These are phyloP conservation scores for Lophium mytilinum DNA, from an alignment of 495 filamentous ascomycete species.

Conservation along the genomic window DNA sequence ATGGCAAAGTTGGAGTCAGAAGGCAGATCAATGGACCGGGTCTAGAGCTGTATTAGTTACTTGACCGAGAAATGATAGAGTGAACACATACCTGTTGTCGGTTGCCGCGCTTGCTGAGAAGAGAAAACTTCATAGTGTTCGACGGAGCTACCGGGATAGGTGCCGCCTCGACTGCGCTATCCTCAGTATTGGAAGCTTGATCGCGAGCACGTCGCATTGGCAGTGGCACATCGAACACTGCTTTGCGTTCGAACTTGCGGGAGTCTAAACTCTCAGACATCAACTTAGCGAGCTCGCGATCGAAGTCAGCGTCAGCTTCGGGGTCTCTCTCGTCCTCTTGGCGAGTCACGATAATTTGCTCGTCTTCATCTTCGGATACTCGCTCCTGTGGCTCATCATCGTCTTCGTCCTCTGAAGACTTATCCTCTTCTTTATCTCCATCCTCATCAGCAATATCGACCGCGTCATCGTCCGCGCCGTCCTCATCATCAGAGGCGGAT, in stretches of 20 bases:
- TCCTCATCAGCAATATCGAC: slow-evolving; percentile 45
- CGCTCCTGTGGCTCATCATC: slow-evolving; percentile 40
- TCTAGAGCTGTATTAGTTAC: slow-evolving; percentile 44
- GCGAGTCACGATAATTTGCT: slow-evolving; percentile 82
- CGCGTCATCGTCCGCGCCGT: slow-evolving; percentile 36
- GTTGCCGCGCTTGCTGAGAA: slow-evolving; percentile 94
- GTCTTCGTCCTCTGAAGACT: slow-evolving; percentile 4
- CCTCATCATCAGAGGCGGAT: slow-evolving; percentile 32
- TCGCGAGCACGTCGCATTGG: slow-evolving; percentile 78
- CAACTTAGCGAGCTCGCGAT: slow-evolving; percentile 96
- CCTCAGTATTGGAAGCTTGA: slow-evolving; percentile 35
- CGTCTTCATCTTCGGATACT: slow-evolving; percentile 66
- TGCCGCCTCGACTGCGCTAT: slow-evolving; percentile 38
- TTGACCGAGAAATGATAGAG: not conserved
- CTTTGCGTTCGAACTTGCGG: slow-evolving; percentile 87
- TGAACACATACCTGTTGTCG: slow-evolving; percentile 64
- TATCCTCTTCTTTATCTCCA: slow-evolving; percentile 49
- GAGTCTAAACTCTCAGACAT: slow-evolving; percentile 96
- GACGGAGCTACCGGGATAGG: slow-evolving; percentile 34
- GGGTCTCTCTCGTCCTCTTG: slow-evolving; percentile 88
- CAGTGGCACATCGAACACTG: slow-evolving; percentile 84
- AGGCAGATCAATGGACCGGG: slow-evolving; percentile 85
- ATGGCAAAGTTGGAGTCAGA: slow-evolving; percentile 92
- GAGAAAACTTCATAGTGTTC: slow-evolving; percentile 83
- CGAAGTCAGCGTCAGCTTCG: slow-evolving; percentile 92